phyloP scores from a whole-genome alignment of 805 yeast species.

The Metschnikowia shivogae region DNA sequence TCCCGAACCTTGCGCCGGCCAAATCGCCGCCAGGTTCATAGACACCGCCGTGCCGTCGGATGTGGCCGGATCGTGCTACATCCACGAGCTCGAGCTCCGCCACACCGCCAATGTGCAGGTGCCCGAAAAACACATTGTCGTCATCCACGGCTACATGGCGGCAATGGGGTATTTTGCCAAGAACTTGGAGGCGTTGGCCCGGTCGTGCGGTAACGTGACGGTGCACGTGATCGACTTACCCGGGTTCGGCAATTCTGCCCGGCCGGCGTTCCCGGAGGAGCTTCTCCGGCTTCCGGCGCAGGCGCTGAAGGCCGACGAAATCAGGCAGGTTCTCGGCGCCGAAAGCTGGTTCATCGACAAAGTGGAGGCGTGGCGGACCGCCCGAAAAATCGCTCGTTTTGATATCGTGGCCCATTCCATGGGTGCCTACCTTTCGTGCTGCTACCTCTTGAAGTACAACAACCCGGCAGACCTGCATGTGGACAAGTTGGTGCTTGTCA shows the following conservation, averaged over 20 bases:
- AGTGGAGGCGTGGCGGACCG: conserved; percentile 34
- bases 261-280: conserved; percentile 35
- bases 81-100: conserved; percentile 36
- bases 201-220: conserved; percentile 28
- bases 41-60: conserved; percentile 24
- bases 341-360: conserved; percentile 42
- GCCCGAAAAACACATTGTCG: conserved; percentile 23
- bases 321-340: conserved; percentile 28
- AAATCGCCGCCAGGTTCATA: conserved; percentile 18
- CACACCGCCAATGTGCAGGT: conserved; percentile 16
- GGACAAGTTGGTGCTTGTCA: conserved; percentile 26
- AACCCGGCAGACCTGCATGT: conserved; percentile 14
- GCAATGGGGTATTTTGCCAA: conserved; percentile 40
- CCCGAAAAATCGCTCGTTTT: conserved; percentile 22
- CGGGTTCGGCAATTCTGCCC: conserved; percentile 41
- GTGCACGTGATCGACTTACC: conserved; percentile 40
- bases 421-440: conserved; percentile 41
- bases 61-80: conserved; percentile 22
- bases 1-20: neutral
- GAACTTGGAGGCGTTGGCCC: conserved; percentile 31
- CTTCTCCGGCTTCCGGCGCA: conserved; percentile 20
- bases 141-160: conserved; percentile 44
- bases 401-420: conserved; percentile 38
- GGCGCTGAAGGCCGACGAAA: conserved; percentile 20
- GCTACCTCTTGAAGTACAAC: conserved; percentile 39